Conservation (phyloP, 345 rosid species). For the Sisymbrium irio region DNA sequence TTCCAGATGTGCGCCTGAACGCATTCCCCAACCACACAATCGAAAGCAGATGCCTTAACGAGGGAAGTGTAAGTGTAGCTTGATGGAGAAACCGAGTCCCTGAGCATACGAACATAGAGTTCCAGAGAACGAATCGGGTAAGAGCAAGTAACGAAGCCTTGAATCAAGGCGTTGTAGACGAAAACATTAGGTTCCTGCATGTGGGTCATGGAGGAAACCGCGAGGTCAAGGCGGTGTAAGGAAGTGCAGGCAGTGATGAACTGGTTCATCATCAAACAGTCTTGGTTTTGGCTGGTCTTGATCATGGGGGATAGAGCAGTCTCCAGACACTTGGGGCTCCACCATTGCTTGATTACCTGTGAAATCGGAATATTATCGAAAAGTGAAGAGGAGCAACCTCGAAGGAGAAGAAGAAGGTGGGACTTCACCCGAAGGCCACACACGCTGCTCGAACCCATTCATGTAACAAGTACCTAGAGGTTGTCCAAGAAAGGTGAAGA, state of each 20-base stretch:
- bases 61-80: constrained; percentile 66
- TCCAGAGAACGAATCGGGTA: constrained; percentile 24
- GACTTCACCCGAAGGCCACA: neutral
- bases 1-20: constrained; percentile 64
- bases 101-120: constrained; percentile 34
- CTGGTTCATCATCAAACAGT: constrained; percentile 61
- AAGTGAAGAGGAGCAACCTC: constrained; percentile 8
- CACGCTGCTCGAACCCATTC: constrained; percentile 8
- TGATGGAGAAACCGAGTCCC: constrained; percentile 51
- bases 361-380: neutral
- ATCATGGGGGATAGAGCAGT: constrained; percentile 54
- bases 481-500: neutral
- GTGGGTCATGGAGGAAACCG: constrained; percentile 45
- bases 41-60: constrained; percentile 54
- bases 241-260: constrained; percentile 52
- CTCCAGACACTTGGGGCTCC: constrained; percentile 40
- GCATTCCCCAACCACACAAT: constrained; percentile 41
- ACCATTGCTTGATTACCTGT: constrained; percentile 37
- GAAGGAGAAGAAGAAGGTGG: constrained; percentile 10
- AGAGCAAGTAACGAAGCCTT: constrained; percentile 43
- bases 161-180: constrained; percentile 68
- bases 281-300: constrained; percentile 52
- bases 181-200: constrained; percentile 56
- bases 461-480: neutral
- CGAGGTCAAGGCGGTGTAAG: constrained; percentile 38